phyloP scores from a whole-genome alignment of 768 basidiomycete genomes.

The Rhodotorula kratochvilovae region DNA sequence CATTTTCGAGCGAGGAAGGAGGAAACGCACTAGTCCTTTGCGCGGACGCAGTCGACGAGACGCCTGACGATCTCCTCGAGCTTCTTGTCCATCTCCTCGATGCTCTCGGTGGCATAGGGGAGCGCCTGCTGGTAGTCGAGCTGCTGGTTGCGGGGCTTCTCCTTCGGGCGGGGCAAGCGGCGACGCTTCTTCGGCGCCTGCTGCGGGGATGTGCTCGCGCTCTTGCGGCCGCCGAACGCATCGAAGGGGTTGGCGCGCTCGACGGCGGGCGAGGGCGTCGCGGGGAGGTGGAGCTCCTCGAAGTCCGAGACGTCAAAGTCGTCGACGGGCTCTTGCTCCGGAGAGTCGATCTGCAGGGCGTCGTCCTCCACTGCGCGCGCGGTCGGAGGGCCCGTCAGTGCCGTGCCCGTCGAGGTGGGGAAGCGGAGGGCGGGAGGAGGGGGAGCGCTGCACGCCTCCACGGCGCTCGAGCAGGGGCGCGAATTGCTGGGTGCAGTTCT shows the following conservation, averaged over 20 bases:
- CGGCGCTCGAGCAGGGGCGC: not conserved
- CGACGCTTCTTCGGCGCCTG: constrained; percentile 9
- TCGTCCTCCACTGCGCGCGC: constrained; percentile 40
- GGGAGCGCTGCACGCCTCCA: no score
- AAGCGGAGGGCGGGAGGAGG: no score
- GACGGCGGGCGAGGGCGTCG: constrained; percentile 22
- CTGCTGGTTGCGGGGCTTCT: constrained; percentile 34
- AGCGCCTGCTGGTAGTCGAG: constrained; percentile 43
- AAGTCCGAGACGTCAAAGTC: constrained; percentile 40
- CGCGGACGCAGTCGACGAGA: constrained; percentile 67
- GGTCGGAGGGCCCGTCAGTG: not conserved
- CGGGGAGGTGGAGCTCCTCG: constrained; percentile 36
- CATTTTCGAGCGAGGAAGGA: no score
- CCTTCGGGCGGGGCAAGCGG: constrained; percentile 18
- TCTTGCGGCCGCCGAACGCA: constrained; percentile 1
- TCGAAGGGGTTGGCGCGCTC: constrained; percentile 32
- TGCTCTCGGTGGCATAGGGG: constrained; percentile 50
- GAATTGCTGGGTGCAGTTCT: no score
- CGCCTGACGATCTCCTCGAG: constrained; percentile 50
- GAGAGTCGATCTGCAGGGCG: constrained; percentile 41
- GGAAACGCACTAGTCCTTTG: constrained; percentile 67
- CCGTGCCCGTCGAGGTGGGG: no score
- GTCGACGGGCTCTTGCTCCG: constrained; percentile 41
- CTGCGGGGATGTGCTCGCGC: constrained; percentile 1
- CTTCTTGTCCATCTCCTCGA: constrained; percentile 51